Percentiles rank a stretch among this genome's conserved stretches.
phyloP scores from a whole-genome alignment of 192 early-diverging fungal species.

The Linnemannia elongata region DNA sequence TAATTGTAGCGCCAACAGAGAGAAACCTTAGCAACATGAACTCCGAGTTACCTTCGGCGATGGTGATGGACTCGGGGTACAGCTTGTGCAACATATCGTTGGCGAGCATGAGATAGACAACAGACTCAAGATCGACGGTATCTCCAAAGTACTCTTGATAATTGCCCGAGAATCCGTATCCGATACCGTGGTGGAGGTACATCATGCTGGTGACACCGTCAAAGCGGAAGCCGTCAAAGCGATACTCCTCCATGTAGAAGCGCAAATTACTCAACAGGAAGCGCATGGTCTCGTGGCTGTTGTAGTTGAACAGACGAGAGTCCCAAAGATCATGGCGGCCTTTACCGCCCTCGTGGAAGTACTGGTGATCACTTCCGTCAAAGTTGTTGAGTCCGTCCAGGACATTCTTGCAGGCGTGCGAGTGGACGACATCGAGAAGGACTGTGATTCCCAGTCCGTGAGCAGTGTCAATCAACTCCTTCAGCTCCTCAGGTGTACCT shows the following conservation, averaged over 20 bases:
- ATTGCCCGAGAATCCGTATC: slow-evolving; percentile 91
- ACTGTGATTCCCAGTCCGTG: slow-evolving; percentile 91
- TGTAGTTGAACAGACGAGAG: slow-evolving; percentile 95
- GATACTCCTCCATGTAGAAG: slow-evolving; percentile 92
- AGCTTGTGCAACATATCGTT: slow-evolving; percentile 77
- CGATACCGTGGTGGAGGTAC: slow-evolving; percentile 96
- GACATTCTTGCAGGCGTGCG: slow-evolving; percentile 96
- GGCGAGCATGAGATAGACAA: slow-evolving; percentile 90
- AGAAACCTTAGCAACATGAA: background rate
- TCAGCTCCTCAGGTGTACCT: slow-evolving; percentile 91
- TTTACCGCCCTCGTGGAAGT: slow-evolving; percentile 91
- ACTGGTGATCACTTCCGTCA: slow-evolving; percentile 96
- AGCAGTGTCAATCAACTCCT: slow-evolving; percentile 91
- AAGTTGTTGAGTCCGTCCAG: slow-evolving; percentile 95
- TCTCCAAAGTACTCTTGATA: slow-evolving; percentile 96
- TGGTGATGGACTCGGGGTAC: slow-evolving; percentile 85
- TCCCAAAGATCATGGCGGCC: slow-evolving; percentile 97
- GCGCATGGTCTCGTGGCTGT: slow-evolving; percentile 89
- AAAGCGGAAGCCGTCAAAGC: slow-evolving; percentile 98
- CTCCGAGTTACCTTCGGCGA: slow-evolving; percentile 84
- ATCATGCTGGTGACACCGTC: slow-evolving; percentile 98
- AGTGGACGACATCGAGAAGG: slow-evolving; percentile 95
- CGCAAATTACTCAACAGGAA: slow-evolving; percentile 96
- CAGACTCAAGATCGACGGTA: slow-evolving; percentile 84
- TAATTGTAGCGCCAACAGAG: background rate